Conservation (phyloP, 441 rosid genomes). For the Bocquillonia castaneifolia region DNA sequence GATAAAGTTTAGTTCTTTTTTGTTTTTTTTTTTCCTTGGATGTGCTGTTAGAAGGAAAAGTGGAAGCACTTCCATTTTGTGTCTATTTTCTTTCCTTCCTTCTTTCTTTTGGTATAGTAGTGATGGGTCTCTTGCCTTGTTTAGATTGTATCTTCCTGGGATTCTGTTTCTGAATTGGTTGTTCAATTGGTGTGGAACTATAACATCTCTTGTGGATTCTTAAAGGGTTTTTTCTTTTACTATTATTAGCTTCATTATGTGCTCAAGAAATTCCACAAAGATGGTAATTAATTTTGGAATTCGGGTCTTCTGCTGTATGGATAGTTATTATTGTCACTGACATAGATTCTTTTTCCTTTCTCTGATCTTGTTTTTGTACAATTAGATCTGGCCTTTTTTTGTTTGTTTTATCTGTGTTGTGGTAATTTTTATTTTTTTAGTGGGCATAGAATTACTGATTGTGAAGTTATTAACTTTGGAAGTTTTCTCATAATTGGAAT, state of each 20-base stretch:
- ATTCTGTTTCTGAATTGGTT: background rate
- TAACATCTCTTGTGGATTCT: background rate
- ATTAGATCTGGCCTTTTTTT: conserved; percentile 7
- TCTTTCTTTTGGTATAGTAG: background rate
- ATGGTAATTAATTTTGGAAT: conserved; percentile 7
- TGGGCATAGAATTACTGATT: background rate
- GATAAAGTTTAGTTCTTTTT: background rate
- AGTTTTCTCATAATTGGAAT: background rate
- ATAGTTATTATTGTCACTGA: background rate
- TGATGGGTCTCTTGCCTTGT: background rate
- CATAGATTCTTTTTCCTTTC: background rate
- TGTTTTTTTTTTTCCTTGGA: background rate
- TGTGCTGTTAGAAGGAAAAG: background rate
- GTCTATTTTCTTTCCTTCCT: background rate
- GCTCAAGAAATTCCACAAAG: background rate
- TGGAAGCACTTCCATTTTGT: background rate
- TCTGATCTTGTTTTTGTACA: background rate
- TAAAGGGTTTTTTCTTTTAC: background rate
- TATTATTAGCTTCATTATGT: background rate
- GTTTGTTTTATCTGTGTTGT: background rate
- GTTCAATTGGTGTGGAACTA: background rate
- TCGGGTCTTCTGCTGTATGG: background rate
- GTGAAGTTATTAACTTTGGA: background rate
- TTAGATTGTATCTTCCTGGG: background rate
- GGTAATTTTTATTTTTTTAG: background rate